Evolutionary conservation across 2,329 filamentous ascomycete genomes (phyloP), one percentile per base, ranked within the genome.

Genomic region (Colletotrichum chlorophyti): DNA sequence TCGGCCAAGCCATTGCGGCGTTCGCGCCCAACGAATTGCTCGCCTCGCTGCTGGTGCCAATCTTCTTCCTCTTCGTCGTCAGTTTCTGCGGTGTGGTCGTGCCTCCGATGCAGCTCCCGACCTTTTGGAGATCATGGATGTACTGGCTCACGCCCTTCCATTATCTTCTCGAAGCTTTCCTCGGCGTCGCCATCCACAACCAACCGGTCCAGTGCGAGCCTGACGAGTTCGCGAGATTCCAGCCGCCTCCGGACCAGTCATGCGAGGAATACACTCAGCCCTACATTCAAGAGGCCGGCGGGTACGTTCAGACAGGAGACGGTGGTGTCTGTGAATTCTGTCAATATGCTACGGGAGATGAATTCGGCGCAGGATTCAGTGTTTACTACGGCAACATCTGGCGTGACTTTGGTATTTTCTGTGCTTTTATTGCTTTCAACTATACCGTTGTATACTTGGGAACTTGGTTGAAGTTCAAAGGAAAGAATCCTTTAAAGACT

Each of bases 51-150:
- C 75, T 90, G 1, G 86, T 90, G 1, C 88, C 89, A 0, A 69
- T 89, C 4, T 89, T 90, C 72, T 89, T 91, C 74, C 81, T 87
- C 23, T 90, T 91, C 65, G 81, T 90, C 32, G 79, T 89, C 19
- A 82, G 83, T 8, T 91, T 91, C 77, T 90, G 87, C 68, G 88
- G 88, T 55, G 85, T 91, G 6, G 81, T 90, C 9, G 87, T 91
- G 1, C 87, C 88, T 0, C 84, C 84, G 14, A 66, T 63, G 2
- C 78, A 78, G 4, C 71, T 91, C 1, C 84, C 85, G 0, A 70
- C 75, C 2, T 91, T 91, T 69, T 91, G 88, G 88, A 76, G 79
- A 12, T 72, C 72, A 7, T 85, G 81, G 81, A 85, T 88, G 83
- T 90, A 90, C 69, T 84, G 83, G 71, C 76, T 90, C 19, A 86